Conservation (phyloP, 2,329 filamentous ascomycete species). For the Talaromyces sp. region DNA sequence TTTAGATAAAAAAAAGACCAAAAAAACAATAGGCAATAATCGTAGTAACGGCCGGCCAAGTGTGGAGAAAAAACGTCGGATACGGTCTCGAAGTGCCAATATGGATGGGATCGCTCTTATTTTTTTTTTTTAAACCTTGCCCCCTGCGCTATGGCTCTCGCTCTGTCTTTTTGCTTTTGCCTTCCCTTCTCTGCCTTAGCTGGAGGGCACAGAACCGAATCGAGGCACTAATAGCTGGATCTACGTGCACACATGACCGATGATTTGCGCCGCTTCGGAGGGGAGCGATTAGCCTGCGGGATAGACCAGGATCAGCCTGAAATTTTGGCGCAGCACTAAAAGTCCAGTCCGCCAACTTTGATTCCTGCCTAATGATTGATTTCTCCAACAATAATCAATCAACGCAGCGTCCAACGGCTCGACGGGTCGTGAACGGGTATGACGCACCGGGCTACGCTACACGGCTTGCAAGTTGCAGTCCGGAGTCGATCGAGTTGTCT, state of each 20-base stretch:
- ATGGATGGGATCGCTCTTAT: background rate
- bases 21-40: background rate
- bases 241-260: constrained; percentile 29
- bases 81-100: background rate
- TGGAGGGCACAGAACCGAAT: background rate
- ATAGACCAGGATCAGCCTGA: constrained; percentile 1
- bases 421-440: background rate
- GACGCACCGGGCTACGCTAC: background rate
- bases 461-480: background rate
- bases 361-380: background rate
- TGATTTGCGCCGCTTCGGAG: constrained; percentile 19
- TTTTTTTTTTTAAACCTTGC: background rate
- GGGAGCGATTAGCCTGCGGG: constrained; percentile 18
- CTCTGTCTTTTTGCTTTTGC: constrained; percentile 4
- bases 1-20: background rate
- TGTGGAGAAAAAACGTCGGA: background rate
- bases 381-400: background rate
- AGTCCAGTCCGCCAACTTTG: background rate
- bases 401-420: background rate
- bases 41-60: background rate
- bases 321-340: constrained; percentile 1
- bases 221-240: constrained; percentile 14
- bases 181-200: background rate
- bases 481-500: background rate
- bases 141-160: background rate